phyloP scores from a whole-genome alignment of 2,329 filamentous ascomycete species.

The Fusarium transvaalense region DNA sequence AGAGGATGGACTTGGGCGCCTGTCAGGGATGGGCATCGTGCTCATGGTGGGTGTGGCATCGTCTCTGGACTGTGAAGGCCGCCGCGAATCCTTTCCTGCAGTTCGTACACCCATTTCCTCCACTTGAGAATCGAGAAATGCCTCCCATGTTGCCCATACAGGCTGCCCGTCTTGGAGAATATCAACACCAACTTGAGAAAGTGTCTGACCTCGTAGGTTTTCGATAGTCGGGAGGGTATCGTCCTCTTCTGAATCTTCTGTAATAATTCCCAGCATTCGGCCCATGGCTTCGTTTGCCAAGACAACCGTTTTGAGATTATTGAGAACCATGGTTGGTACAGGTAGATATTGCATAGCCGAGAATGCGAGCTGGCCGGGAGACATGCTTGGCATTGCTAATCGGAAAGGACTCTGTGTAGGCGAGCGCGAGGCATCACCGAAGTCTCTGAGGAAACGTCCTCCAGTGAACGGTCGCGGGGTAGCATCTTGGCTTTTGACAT shows the following conservation, averaged over 20 bases:
- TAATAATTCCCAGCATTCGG: conserved; percentile 71
- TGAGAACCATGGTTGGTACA: conserved; percentile 77
- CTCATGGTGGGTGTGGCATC: conserved; percentile 56
- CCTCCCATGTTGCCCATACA: conserved; percentile 70
- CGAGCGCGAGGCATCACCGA: conserved; percentile 49
- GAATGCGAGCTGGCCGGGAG: conserved; percentile 70
- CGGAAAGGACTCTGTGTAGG: conserved; percentile 56
- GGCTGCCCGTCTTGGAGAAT: conserved; percentile 76
- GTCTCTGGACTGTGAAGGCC: conserved; percentile 43
- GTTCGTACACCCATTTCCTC: conserved; percentile 56
- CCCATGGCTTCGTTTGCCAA: conserved; percentile 83
- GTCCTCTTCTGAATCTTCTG: conserved; percentile 56
- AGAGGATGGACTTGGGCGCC: conserved; percentile 45
- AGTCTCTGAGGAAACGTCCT: conserved; percentile 55
- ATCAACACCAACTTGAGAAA: conserved; percentile 79
- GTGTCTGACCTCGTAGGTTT: conserved; percentile 71
- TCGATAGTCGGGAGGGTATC: conserved; percentile 65
- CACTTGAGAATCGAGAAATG: conserved; percentile 67
- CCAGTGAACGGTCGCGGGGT: conserved; percentile 46
- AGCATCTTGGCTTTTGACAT: conserved; percentile 40
- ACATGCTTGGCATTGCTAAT: conserved; percentile 61
- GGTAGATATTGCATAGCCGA: conserved; percentile 80
- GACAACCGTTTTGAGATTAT: conserved; percentile 75
- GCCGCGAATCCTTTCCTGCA: conserved; percentile 40
- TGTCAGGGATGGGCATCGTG: conserved; percentile 50